Percentiles rank a stretch among this genome's conserved stretches.
These are phyloP conservation scores for Tausonia pullulans DNA, from an alignment of 1,284 basidiomycete species.

Conservation along the genomic window DNA sequence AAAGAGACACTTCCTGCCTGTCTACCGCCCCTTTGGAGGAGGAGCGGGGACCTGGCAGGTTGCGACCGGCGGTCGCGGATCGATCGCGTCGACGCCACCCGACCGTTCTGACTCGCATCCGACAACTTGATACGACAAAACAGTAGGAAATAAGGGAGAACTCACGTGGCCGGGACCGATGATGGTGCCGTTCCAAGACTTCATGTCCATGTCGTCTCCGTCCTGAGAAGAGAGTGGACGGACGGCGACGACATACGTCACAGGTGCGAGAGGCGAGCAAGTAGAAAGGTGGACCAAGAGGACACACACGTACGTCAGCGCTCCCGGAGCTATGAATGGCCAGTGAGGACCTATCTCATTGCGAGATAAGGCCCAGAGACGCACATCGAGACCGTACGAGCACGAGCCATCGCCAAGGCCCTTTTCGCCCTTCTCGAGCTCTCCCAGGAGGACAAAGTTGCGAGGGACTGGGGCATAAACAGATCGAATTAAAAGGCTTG, in stretches of 20 bases:
- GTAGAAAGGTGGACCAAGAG: too few species aligned
- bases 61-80: too few species aligned
- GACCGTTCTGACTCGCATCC: too few species aligned
- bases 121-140: too few species aligned
- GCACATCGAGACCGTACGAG: slow-evolving; percentile 75
- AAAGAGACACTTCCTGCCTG: too few species aligned
- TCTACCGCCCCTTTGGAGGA: too few species aligned
- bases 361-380: slow-evolving; percentile 11
- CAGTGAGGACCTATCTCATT: not conserved
- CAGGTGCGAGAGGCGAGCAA: too few species aligned
- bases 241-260: not conserved
- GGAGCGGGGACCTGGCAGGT: too few species aligned
- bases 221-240: slow-evolving; percentile 37
- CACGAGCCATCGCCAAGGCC: slow-evolving; percentile 96
- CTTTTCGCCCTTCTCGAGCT: slow-evolving; percentile 99
- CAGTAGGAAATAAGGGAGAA: slow-evolving; percentile 14
- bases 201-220: slow-evolving; percentile 89
- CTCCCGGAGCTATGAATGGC: not conserved
- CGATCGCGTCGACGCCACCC: too few species aligned
- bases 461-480: slow-evolving; percentile 60
- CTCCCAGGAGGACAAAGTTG: slow-evolving; percentile 91
- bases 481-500: too few species aligned
- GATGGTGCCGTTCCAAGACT: slow-evolving; percentile 97
- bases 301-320: not conserved
- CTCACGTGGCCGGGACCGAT: slow-evolving; percentile 92